Evolutionary conservation across 2,329 filamentous ascomycete species (phyloP).

Genomic region (Penicillium sp.): DNA sequence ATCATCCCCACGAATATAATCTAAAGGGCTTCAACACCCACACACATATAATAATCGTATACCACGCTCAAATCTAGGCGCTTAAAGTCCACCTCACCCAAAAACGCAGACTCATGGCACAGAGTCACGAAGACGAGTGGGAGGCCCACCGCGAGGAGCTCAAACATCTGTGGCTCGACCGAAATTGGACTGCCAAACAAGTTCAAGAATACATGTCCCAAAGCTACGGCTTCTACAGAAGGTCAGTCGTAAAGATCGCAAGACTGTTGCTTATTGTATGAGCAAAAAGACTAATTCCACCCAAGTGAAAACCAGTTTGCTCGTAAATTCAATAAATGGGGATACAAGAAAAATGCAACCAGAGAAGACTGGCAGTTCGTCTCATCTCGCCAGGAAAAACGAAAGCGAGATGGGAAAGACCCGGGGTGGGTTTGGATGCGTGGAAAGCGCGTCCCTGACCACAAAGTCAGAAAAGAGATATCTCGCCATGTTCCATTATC

Average conservation of each 20-base stretch:
- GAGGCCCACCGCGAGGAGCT: constrained; percentile 13
- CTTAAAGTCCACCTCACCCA: neutral
- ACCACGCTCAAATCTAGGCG: neutral
- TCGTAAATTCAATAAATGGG: constrained; percentile 29
- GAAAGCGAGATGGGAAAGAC: constrained; percentile 20
- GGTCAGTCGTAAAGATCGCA: constrained; percentile 7
- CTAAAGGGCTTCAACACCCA: constrained; percentile 1
- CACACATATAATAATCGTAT: neutral
- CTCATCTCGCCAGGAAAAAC: constrained; percentile 16
- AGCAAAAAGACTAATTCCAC: neutral
- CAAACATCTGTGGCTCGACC: constrained; percentile 13
- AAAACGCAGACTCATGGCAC: constrained; percentile 1
- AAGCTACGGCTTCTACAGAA: constrained; percentile 11
- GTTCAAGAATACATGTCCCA: constrained; percentile 18
- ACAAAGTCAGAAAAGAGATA: constrained; percentile 26
- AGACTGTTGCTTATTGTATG: neutral
- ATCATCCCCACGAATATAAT: neutral
- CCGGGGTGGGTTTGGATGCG: constrained; percentile 15
- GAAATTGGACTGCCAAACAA: constrained; percentile 10
- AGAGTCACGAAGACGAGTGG: constrained; percentile 7
- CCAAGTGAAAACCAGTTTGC: constrained; percentile 19
- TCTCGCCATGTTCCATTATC: constrained; percentile 16
- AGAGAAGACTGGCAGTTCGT: constrained; percentile 23
- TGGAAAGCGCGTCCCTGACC: constrained; percentile 11
- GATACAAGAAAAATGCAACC: constrained; percentile 24